Conservation (phyloP, 257 asterid species). For the Ehretia macrophylla region DNA sequence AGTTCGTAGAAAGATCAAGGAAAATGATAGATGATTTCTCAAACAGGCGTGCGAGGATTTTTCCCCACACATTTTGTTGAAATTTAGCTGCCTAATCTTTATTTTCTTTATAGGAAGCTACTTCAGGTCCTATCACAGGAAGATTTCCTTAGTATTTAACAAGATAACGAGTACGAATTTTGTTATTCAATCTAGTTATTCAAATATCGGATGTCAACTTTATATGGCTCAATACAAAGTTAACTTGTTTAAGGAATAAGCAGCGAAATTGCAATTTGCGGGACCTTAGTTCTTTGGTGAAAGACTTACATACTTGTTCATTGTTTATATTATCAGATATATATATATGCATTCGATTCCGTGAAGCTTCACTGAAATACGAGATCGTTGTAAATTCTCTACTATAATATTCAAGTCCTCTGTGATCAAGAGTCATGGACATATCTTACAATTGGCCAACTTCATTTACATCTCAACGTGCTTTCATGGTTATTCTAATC, state of each 20-base stretch:
- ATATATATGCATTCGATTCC: neutral
- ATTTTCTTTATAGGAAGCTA: neutral
- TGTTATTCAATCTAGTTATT: neutral
- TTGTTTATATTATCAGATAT: neutral
- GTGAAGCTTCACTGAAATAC: neutral
- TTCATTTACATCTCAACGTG: neutral
- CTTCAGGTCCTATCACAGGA: too few relatives aligned
- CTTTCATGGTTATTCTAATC: neutral
- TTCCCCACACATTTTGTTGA: slow-evolving; percentile 2
- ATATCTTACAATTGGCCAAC: neutral
- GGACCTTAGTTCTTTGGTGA: neutral
- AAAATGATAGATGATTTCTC: slow-evolving; percentile 19
- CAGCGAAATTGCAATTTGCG: neutral
- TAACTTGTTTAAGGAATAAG: neutral
- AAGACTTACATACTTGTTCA: too few relatives aligned
- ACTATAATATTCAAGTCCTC: neutral
- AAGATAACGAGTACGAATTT: neutral
- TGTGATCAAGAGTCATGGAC: neutral
- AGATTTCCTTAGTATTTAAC: neutral
- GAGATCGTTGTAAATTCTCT: neutral
- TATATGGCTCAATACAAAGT: neutral
- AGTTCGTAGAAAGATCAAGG: slow-evolving; percentile 4
- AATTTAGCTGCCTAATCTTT: slow-evolving; percentile 1
- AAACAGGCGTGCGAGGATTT: slow-evolving; percentile 33
- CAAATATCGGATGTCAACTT: neutral